Evolutionary conservation across 1,284 basidiomycete genomes (phyloP).

Genomic region (Cryptococcus sp.): DNA sequence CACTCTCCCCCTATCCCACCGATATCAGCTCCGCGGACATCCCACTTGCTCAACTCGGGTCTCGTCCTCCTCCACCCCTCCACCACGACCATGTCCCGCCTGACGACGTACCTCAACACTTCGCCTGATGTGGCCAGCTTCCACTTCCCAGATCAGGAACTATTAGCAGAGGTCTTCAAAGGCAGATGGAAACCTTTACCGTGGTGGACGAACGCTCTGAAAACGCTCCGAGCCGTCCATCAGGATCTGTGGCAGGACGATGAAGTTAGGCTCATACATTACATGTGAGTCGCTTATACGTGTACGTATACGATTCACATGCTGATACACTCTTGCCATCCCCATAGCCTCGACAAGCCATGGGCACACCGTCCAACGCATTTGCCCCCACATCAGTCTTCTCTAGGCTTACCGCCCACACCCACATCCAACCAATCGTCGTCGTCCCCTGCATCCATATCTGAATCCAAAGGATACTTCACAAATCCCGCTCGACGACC

Average conservation of each 20-base stretch:
- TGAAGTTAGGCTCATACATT: conserved; percentile 53
- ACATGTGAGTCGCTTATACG: conserved; percentile 42
- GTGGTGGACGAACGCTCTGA: conserved; percentile 57
- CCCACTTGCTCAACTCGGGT: conserved; percentile 82
- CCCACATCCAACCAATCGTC: background rate
- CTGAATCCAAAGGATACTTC: conserved; percentile 3
- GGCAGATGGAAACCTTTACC: conserved; percentile 57
- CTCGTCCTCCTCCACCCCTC: conserved; percentile 80
- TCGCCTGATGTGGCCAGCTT: conserved; percentile 70
- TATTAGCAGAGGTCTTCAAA: conserved; percentile 76
- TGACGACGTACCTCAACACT: conserved; percentile 66
- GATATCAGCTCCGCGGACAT: conserved; percentile 65
- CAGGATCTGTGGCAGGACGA: conserved; percentile 53
- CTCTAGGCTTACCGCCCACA: conserved; percentile 8
- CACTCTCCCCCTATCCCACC: conserved; percentile 55
- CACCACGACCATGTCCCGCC: conserved; percentile 55
- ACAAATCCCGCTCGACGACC: conserved; percentile 7
- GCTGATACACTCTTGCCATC: background rate
- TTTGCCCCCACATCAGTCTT: conserved; percentile 5
- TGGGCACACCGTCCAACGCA: conserved; percentile 40
- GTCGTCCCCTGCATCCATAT: background rate
- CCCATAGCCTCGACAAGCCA: conserved; percentile 50
- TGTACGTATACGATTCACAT: background rate
- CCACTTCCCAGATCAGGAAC: conserved; percentile 89
- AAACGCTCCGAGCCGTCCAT: conserved; percentile 54